Evolutionary conservation across 495 filamentous ascomycete species (phyloP).

Genomic region (Clohesyomyces aquaticus): DNA sequence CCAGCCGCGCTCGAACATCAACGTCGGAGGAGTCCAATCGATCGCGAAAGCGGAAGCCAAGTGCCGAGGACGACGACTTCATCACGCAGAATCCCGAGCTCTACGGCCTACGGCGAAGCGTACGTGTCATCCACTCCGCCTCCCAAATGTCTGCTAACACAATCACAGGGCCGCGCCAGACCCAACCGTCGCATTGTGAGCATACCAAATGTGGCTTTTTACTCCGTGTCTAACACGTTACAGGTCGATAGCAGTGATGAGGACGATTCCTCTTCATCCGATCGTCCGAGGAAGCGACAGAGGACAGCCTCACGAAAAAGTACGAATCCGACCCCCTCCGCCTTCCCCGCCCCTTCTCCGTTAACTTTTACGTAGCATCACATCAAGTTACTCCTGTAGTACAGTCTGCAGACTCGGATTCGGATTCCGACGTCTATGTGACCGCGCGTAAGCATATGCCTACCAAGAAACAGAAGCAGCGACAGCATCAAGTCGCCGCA

Average conservation of each 20-base stretch:
- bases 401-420: conserved; percentile 64
- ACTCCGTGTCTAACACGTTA: conserved; percentile 10
- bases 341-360: not conserved
- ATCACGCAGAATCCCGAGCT: conserved; percentile 93
- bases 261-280: conserved; percentile 70
- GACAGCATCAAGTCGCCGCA: conserved; percentile 60
- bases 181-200: conserved; percentile 55
- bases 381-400: conserved; percentile 64
- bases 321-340: conserved; percentile 40
- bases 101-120: conserved; percentile 90
- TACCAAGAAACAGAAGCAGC: conserved; percentile 73
- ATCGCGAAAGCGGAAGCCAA: conserved; percentile 75
- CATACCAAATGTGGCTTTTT: not conserved
- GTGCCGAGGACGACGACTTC: conserved; percentile 72
- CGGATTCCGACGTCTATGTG: conserved; percentile 74
- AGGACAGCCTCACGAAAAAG: conserved; percentile 48
- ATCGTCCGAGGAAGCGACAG: conserved; percentile 56
- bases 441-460: conserved; percentile 66
- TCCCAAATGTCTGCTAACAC: conserved; percentile 10
- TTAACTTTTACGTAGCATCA: conserved; percentile 57
- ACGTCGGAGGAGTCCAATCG: conserved; percentile 67
- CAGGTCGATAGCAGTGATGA: conserved; percentile 76
- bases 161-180: conserved; percentile 57
- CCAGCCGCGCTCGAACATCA: conserved; percentile 58
- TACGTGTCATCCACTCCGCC: conserved; percentile 52